A percentile compares a stretch with the other conserved stretches of the same genome.
Evolutionary conservation across 2,329 filamentous ascomycete species (phyloP).

Genomic region (Cladobotryum mycophilum): DNA sequence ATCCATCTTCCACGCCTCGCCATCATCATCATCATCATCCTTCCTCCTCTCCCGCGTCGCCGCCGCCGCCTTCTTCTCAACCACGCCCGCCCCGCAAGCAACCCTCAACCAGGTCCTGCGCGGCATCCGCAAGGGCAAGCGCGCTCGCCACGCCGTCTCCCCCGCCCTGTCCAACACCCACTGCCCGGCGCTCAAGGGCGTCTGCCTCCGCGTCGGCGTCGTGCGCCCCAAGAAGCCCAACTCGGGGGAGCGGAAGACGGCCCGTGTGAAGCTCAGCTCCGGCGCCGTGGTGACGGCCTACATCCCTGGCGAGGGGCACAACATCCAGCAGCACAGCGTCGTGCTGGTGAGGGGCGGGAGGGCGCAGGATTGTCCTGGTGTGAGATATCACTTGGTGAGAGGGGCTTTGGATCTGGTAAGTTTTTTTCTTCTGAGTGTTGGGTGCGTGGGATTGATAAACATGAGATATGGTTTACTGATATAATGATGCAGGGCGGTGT

Average conservation of each 20-base stretch:
- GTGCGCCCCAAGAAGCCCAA: slow-evolving; percentile 98
- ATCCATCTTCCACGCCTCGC: slow-evolving; percentile 21
- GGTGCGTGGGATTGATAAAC: not conserved
- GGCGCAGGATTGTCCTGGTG: slow-evolving; percentile 96
- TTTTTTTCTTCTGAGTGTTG: slow-evolving; percentile 18
- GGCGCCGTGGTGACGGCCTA: slow-evolving; percentile 87
- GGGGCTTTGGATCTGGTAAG: slow-evolving; percentile 89
- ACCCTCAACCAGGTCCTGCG: slow-evolving; percentile 70
- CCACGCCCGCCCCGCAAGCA: slow-evolving; percentile 49
- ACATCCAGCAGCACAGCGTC: slow-evolving; percentile 97
- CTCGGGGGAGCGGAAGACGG: slow-evolving; percentile 93
- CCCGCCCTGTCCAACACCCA: slow-evolving; percentile 67
- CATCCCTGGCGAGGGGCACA: slow-evolving; percentile 96
- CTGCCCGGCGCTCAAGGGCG: slow-evolving; percentile 84
- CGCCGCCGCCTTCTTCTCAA: slow-evolving; percentile 42
- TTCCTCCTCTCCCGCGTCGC: slow-evolving; percentile 18
- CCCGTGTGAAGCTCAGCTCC: slow-evolving; percentile 80
- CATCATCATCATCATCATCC: no score
- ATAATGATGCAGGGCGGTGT: slow-evolving; percentile 72
- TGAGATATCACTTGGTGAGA: slow-evolving; percentile 88
- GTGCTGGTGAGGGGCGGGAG: slow-evolving; percentile 91
- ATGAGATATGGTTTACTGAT: slow-evolving; percentile 13
- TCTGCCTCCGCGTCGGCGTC: slow-evolving; percentile 89
- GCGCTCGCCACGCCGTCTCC: slow-evolving; percentile 78
- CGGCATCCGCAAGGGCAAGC: slow-evolving; percentile 73